Conservation (phyloP, 2,329 filamentous ascomycete species). For the Lasiodiplodia sp. region DNA sequence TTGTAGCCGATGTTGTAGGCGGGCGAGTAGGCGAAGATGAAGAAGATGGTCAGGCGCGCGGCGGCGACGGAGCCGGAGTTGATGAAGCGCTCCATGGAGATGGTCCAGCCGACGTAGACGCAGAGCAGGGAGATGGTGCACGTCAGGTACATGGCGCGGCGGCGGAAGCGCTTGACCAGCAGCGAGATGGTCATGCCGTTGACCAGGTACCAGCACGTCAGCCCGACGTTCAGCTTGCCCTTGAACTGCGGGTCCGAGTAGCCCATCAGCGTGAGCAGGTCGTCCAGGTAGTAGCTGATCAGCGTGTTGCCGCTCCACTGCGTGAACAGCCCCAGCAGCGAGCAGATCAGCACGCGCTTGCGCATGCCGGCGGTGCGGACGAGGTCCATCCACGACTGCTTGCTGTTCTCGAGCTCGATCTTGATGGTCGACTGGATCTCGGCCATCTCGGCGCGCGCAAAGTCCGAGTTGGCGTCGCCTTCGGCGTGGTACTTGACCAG, state of each 20-base stretch:
- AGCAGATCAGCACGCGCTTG: constrained; percentile 66
- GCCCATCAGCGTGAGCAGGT: constrained; percentile 67
- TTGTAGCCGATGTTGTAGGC: constrained; percentile 66
- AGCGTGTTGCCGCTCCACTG: constrained; percentile 73
- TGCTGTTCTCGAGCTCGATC: constrained; percentile 64
- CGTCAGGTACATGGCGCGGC: constrained; percentile 64
- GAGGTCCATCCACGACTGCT: constrained; percentile 66
- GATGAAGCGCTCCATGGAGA: constrained; percentile 52
- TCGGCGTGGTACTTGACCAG: constrained; percentile 70
- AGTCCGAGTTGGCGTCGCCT: constrained; percentile 58
- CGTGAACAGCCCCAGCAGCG: constrained; percentile 68
- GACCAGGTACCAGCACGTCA: constrained; percentile 59
- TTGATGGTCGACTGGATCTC: constrained; percentile 71
- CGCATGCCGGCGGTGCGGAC: constrained; percentile 69
- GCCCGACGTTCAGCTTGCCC: constrained; percentile 65
- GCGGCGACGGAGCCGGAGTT: constrained; percentile 36
- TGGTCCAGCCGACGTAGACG: constrained; percentile 48
- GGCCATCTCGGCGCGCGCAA: constrained; percentile 70
- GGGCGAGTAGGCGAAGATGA: constrained; percentile 60
- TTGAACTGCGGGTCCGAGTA: constrained; percentile 61
- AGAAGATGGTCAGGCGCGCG: constrained; percentile 57
- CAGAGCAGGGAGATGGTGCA: constrained; percentile 47
- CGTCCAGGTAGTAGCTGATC: constrained; percentile 71
- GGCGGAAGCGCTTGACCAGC: constrained; percentile 62
- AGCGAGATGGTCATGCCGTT: constrained; percentile 61